These are phyloP conservation scores for Apodospora peruviana DNA, from an alignment of 495 filamentous ascomycete species.

Conservation along the genomic window DNA sequence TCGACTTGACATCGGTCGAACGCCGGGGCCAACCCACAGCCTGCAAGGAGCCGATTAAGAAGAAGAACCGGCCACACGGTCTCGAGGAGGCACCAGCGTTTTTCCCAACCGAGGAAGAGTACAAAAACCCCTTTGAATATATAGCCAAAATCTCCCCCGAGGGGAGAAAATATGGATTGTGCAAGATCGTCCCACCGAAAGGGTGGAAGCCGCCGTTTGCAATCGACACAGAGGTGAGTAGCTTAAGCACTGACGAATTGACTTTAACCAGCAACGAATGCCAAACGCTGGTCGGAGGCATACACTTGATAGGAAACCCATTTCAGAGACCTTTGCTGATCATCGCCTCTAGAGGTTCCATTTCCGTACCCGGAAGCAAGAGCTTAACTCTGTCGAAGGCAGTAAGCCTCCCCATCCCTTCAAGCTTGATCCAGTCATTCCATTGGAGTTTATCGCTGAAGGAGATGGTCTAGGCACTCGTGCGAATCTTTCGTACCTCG, in stretches of 20 bases:
- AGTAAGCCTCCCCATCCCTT: conserved; percentile 56
- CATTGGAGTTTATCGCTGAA: conserved; percentile 7
- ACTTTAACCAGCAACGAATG: no score
- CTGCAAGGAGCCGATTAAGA: conserved; percentile 68
- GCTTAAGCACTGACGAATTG: no score
- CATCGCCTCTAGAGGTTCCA: no score
- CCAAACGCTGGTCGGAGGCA: no score
- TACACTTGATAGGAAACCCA: no score
- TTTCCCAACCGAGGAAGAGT: conserved; percentile 86
- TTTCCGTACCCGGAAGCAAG: conserved; percentile 93
- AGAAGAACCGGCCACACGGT: conserved; percentile 69
- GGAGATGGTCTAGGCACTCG: conserved; percentile 64
- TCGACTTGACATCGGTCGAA: conserved; percentile 89
- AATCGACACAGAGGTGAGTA: conserved; percentile 89
- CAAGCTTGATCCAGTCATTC: conserved; percentile 5
- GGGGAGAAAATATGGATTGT: conserved; percentile 79
- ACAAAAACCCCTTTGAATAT: conserved; percentile 87
- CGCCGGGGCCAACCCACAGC: conserved; percentile 73
- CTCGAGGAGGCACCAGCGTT: conserved; percentile 90
- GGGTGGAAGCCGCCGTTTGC: conserved; percentile 92
- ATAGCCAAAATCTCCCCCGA: conserved; percentile 85
- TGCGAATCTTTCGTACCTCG: conserved; percentile 92
- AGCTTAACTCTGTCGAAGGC: conserved; percentile 97
- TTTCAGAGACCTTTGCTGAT: no score
- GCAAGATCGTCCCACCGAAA: conserved; percentile 91